phyloP scores from a whole-genome alignment of 176 grass and related monocot genomes.

The Aechmea fasciata region DNA sequence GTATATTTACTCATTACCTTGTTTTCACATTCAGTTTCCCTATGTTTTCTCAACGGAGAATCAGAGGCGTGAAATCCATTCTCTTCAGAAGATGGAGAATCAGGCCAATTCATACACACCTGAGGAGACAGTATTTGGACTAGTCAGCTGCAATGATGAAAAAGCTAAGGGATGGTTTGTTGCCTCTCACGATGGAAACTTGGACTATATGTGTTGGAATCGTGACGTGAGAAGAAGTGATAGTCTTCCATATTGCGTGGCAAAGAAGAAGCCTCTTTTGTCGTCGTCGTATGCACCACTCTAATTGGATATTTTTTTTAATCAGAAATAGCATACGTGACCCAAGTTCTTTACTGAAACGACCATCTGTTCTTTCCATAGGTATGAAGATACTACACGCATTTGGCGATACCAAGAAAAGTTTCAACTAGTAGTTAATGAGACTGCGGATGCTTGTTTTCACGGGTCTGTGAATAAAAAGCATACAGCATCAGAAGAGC shows the following conservation, averaged over 20 bases:
- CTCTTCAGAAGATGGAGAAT: conserved; percentile 18
- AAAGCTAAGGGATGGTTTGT: conserved; percentile 59
- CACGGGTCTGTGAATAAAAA: conserved; percentile 48
- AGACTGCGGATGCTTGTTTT: conserved; percentile 35
- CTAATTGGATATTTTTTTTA: conserved; percentile 1
- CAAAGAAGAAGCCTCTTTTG: conserved; percentile 32
- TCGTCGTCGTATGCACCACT: conserved; percentile 38
- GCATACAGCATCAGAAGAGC: conserved; percentile 25
- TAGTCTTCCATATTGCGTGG: conserved; percentile 46
- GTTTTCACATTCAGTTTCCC: conserved; percentile 49
- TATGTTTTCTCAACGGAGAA: conserved; percentile 34
- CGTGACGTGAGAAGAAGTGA: conserved; percentile 19
- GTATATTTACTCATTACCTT: conserved; percentile 3
- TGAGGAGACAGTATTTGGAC: conserved; percentile 31
- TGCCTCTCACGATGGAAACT: conserved; percentile 30
- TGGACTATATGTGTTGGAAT: conserved; percentile 53
- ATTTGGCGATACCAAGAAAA: conserved; percentile 26
- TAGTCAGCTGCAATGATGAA: conserved; percentile 45
- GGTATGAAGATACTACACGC: conserved; percentile 24
- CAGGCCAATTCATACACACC: neutral
- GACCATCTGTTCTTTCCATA: conserved; percentile 21
- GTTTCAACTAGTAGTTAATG: conserved; percentile 39
- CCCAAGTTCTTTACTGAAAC: conserved; percentile 9
- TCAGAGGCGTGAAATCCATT: conserved; percentile 19
- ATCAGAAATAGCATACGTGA: conserved; percentile 14